A percentile compares a stretch with the other conserved stretches of the same genome.
phyloP scores from a whole-genome alignment of 148 eudicot species.

The Rhododendron simsii region DNA sequence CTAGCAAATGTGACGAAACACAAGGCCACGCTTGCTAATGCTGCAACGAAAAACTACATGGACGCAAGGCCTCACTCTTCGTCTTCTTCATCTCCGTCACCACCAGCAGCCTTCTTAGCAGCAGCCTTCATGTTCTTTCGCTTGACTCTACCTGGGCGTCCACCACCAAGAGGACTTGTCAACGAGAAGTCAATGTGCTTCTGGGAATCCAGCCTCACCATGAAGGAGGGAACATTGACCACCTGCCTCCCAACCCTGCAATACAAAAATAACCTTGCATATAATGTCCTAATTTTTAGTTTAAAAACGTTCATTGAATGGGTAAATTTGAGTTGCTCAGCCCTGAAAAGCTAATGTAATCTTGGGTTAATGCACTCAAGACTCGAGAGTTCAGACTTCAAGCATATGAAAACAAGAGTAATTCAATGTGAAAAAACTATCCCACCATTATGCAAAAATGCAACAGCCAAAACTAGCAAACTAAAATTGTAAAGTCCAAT shows the following conservation, averaged over 20 bases:
- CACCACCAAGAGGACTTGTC: constrained; percentile 41
- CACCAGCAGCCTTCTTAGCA: constrained; percentile 37
- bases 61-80: constrained; percentile 24
- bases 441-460: background rate
- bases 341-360: background rate
- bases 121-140: constrained; percentile 44
- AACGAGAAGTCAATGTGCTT: constrained; percentile 39
- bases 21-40: background rate
- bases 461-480: background rate
- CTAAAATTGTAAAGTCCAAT: background rate
- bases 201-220: constrained; percentile 43
- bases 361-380: background rate
- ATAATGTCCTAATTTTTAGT: background rate
- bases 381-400: background rate
- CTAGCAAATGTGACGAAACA: background rate
- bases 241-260: constrained; percentile 45
- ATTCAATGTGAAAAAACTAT: background rate
- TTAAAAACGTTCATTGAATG: background rate
- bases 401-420: background rate
- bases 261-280: background rate
- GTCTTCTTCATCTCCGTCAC: constrained; percentile 38
- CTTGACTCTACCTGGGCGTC: constrained; percentile 44
- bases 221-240: constrained; percentile 36
- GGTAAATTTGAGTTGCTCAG: background rate
- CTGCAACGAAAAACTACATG: background rate